Evolutionary conservation across 2,329 filamentous ascomycete species (phyloP).

Genomic region (Botrytis sinoallii): DNA sequence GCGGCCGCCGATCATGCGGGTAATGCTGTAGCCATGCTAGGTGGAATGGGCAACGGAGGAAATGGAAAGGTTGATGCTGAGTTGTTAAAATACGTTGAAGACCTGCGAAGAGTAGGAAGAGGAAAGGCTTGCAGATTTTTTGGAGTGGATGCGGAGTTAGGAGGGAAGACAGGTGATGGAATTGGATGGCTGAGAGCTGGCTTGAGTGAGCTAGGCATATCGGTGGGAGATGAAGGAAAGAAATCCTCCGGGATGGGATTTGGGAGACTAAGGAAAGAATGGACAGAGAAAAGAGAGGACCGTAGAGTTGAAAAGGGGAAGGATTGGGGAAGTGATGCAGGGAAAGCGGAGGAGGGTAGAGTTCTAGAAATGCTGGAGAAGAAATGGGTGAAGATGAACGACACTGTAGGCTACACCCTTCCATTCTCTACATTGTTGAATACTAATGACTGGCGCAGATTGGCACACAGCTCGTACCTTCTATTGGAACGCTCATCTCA

Average conservation of each 20-base stretch:
- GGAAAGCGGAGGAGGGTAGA: constrained; percentile 77
- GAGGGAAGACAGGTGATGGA: constrained; percentile 75
- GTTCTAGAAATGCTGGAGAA: constrained; percentile 82
- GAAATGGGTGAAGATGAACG: constrained; percentile 92
- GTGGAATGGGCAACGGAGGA: constrained; percentile 40
- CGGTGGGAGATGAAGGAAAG: constrained; percentile 49
- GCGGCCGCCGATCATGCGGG: constrained; percentile 85
- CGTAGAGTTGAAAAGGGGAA: constrained; percentile 70
- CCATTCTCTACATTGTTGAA: neutral
- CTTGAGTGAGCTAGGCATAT: constrained; percentile 68
- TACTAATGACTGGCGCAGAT: constrained; percentile 51
- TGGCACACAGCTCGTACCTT: constrained; percentile 74
- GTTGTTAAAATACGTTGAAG: constrained; percentile 70
- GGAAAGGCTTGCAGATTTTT: constrained; percentile 89
- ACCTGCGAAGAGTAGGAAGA: constrained; percentile 69
- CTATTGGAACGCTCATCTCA: constrained; percentile 66
- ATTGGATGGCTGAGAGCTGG: constrained; percentile 85
- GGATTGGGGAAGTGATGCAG: constrained; percentile 79
- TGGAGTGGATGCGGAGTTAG: constrained; percentile 81
- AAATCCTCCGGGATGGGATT: constrained; percentile 51
- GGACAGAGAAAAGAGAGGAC: constrained; percentile 76
- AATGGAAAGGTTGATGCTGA: constrained; percentile 58
- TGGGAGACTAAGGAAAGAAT: constrained; percentile 67
- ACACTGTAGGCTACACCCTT: constrained; percentile 61
- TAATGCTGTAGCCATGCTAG: constrained; percentile 58